Conservation (phyloP, 2,329 filamentous ascomycete species). For the Penicillium palitans region DNA sequence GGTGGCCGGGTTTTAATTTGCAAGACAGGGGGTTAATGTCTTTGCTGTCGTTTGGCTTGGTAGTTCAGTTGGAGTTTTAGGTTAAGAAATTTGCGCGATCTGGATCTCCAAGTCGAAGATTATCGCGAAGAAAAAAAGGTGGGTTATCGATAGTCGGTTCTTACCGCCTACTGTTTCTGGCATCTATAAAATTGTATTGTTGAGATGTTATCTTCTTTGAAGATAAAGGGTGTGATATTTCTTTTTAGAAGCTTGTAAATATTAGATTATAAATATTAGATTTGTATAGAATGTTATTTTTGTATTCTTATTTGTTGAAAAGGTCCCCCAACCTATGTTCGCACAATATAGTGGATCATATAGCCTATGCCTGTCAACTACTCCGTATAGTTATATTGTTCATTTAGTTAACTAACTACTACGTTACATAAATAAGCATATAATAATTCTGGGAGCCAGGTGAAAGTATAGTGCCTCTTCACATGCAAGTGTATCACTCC, state of each 20-base stretch:
- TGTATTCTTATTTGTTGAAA: background rate
- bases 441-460: too few relatives aligned
- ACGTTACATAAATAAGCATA: background rate
- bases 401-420: too few relatives aligned
- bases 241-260: background rate
- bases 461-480: background rate
- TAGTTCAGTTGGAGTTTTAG: background rate
- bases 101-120: slow-evolving; percentile 6
- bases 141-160: slow-evolving; percentile 25
- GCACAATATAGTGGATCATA: background rate
- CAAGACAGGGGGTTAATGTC: background rate
- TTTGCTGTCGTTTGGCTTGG: background rate
- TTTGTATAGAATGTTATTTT: background rate
- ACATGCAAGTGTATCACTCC: background rate
- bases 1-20: background rate
- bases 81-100: slow-evolving; percentile 4
- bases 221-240: too few relatives aligned
- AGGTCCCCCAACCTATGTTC: background rate
- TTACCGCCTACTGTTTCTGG: slow-evolving; percentile 23
- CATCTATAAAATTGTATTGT: background rate
- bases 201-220: background rate
- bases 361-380: background rate
- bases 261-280: too few relatives aligned
- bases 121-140: slow-evolving; percentile 27
- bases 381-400: background rate